Evolutionary conservation across 306 rosid species (phyloP), one percentile per base, ranked within the genome.

Genomic region (Gynostemma pentaphyllum): DNA sequence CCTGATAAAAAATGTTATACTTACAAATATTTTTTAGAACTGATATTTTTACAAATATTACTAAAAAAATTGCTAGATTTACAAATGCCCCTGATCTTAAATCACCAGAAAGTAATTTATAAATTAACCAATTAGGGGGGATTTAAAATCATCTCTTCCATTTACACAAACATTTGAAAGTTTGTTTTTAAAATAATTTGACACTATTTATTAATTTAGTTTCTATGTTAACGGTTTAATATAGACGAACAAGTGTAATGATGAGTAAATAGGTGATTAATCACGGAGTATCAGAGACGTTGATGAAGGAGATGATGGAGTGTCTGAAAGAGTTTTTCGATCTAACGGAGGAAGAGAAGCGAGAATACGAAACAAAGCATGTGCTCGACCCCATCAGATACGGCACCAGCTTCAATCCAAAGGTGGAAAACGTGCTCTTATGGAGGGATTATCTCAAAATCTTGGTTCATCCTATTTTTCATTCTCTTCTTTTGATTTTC

Each of bases 371-470:
- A n/a, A 78, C 82, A 39, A 46, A 44, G 45, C 7, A 69, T 0
- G 12, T 74, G 23, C 42, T 78, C 27, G 88, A 80, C 55, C 88
- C 86, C 2, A 75, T 85, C 34, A 71, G 70, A 70, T 85, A 67
- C 64, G 92, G 92, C 1, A 85, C 84, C 39, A 80, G 88, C 72
- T 82, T 80, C 78, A 85, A 82, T 60, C 27, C 67, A 3, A 56
- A 19, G 29, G 74, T 74, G 14, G 86, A 85, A 13, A 69, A 75
- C 45, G 50, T 55, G 1, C 66, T 78, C 1, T 71, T 75, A 24
- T 85, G 88, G 92, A 80, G 92, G 62, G 92, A 85, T 64, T 85
- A 71, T 75, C 83, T 85, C 49, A 85, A 85, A 59, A 54, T 82
- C 57, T 51, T 66, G 34, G 85, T 78, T 71, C 92, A 85, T 51